Percentiles rank a stretch among this genome's conserved stretches.
These are phyloP conservation scores for Anthracocystis setariae DNA, from an alignment of 1,284 basidiomycete genomes.

Conservation along the genomic window DNA sequence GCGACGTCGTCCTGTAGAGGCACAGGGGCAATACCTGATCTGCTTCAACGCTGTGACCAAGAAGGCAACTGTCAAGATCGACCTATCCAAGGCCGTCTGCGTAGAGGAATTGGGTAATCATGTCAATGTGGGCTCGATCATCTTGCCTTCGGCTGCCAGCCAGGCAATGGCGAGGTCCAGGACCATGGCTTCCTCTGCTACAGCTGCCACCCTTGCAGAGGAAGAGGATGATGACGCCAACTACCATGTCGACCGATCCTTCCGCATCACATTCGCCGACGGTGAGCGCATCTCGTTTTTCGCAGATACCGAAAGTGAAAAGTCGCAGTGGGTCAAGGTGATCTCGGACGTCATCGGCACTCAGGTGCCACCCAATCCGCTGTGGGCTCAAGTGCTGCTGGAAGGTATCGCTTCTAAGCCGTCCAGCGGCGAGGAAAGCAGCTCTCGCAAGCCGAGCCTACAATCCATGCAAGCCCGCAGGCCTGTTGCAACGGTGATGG, in stretches of 20 bases:
- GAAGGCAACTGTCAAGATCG: slow-evolving; percentile 87
- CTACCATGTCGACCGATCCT: slow-evolving; percentile 80
- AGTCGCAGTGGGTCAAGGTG: slow-evolving; percentile 79
- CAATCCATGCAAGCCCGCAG: slow-evolving; percentile 27
- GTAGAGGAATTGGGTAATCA: slow-evolving; percentile 80
- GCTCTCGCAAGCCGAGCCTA: slow-evolving; percentile 28
- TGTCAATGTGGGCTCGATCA: slow-evolving; percentile 28
- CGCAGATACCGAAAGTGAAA: slow-evolving; percentile 89
- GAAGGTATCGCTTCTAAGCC: slow-evolving; percentile 18
- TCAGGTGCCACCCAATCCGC: slow-evolving; percentile 54
- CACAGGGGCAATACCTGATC: slow-evolving; percentile 85
- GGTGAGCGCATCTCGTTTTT: slow-evolving; percentile 87
- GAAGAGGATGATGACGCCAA: slow-evolving; percentile 75
- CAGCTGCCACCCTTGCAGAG: slow-evolving; percentile 28
- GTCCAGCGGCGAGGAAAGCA: not conserved
- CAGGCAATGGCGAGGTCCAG: slow-evolving; percentile 31
- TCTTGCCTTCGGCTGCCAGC: slow-evolving; percentile 29
- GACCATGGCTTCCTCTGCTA: slow-evolving; percentile 36
- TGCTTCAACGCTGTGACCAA: slow-evolving; percentile 95
- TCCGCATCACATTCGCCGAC: slow-evolving; percentile 83
- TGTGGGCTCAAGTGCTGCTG: slow-evolving; percentile 57
- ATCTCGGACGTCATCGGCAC: slow-evolving; percentile 51
- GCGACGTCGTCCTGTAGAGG: slow-evolving; percentile 84
- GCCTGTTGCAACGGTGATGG: slow-evolving; percentile 27
- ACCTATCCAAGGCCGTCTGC: slow-evolving; percentile 82